Conservation (phyloP, 495 filamentous ascomycete genomes). For the Ascobolus immersus region DNA sequence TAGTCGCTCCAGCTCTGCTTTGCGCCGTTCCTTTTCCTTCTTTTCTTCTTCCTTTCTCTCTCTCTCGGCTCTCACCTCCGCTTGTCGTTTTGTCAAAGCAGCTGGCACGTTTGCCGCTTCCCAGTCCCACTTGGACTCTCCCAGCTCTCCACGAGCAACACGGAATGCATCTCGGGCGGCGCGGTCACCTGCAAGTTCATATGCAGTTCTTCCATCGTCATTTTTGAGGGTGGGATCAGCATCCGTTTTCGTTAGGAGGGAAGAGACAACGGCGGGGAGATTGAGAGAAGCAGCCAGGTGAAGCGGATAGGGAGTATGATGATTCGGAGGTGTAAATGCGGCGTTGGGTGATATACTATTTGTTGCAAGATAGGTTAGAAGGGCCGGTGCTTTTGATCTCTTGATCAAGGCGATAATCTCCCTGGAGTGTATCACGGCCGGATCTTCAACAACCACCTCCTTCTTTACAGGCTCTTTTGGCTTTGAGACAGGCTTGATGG, state of each 20-base stretch:
- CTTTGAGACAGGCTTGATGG: conserved; percentile 16
- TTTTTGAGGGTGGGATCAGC: conserved; percentile 50
- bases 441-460: conserved; percentile 72
- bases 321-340: conserved; percentile 42
- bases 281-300: conserved; percentile 66
- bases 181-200: conserved; percentile 68
- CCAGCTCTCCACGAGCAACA: conserved; percentile 55
- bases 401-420: conserved; percentile 70
- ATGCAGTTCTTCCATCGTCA: conserved; percentile 41
- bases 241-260: conserved; percentile 47
- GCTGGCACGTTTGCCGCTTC: conserved; percentile 41
- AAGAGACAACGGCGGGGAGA: conserved; percentile 41
- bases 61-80: conserved; percentile 32
- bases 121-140: conserved; percentile 62
- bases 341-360: conserved; percentile 46
- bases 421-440: conserved; percentile 35
- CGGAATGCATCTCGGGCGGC: conserved; percentile 79
- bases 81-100: conserved; percentile 39
- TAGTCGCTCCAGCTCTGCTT: conserved; percentile 35
- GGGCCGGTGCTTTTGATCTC: conserved; percentile 64
- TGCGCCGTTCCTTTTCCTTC: conserved; percentile 26
- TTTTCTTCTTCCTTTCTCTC: conserved; percentile 35
- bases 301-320: conserved; percentile 62
- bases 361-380: conserved; percentile 56
- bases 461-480: conserved; percentile 28